Base-by-base conservation (phyloP, 768 basidiomycete species). In the Pleurotus platypus region DNA sequence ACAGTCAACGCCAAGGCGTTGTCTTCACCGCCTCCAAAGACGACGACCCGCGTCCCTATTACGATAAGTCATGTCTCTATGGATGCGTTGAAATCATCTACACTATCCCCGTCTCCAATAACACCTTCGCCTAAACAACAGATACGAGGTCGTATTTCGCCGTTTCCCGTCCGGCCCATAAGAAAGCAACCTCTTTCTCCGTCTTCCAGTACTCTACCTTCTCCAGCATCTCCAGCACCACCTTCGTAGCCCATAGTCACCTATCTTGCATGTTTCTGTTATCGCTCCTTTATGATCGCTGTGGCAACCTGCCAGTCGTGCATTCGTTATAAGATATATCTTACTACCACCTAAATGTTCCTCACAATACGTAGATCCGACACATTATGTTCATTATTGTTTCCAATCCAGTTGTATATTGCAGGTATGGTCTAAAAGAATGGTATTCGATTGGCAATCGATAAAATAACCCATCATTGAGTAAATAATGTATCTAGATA, bases 141-240 rank as follows among this genome's bases (percentile, higher is more conserved):
- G 39, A 11, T 22, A 12, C n/a, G 51, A 30, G 51, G 51, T 22
- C 51, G 51, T 20, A 42, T 54, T 22, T 54, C 51, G 7, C 51
- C 51, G 4, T 54, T 54, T 37, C 51, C 51, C 2, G 51, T 54
- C 2, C 39, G 42, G 26, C 51, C 51, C 8, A 54, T 54, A 54
- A 37, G 51, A 2, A 54, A 54, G 13, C 51, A 40, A 42, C 39
- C 51, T 11, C 20, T 13, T 42, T 26, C 51, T 8, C 39, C 51
- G n/a, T 6, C 26, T 12, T 27, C 51, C 18, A 18, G 20, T 18
- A 15, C 51, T 3, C 51, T 24, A 18, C 12, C 51, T 20, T 48
- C 46, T 24, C 46, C 24, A 48, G 22, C 46, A 24, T 24, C 22
- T 11, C 13, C 46, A 18, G n/a, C 4, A n/a, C 42, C 42, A 0